Conservation (phyloP, 805 yeast genomes). For the Wickerhamiella australiensis region DNA sequence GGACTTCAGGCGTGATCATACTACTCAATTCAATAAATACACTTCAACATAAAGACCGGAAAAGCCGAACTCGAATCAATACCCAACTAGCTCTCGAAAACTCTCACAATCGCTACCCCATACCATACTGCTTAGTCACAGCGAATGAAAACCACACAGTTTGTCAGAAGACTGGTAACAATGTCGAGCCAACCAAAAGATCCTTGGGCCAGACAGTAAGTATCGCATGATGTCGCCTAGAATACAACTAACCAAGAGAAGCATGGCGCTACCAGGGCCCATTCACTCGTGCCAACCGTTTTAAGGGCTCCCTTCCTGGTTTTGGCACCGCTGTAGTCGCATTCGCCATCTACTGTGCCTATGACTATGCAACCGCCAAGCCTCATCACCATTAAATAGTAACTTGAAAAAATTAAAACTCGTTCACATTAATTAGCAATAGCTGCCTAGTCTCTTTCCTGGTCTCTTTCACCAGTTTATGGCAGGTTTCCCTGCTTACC, state of each 20-base stretch:
- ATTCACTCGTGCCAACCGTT: slow-evolving; percentile 57
- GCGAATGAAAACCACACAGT: slow-evolving; percentile 3
- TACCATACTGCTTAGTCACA: slow-evolving; percentile 4
- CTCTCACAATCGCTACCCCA: too few species aligned
- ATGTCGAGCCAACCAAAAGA: slow-evolving; percentile 10
- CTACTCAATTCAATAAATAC: too few species aligned
- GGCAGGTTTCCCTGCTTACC: neutral
- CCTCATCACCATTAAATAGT: slow-evolving; percentile 15
- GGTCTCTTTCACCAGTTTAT: neutral
- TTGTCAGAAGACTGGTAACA: slow-evolving; percentile 1
- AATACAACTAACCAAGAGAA: slow-evolving; percentile 39
- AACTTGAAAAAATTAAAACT: neutral
- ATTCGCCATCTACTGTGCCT: slow-evolving; percentile 50
- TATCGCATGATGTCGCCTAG: neutral
- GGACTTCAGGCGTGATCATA: too few species aligned
- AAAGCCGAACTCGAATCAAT: too few species aligned
- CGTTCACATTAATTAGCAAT: neutral
- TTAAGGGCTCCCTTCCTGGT: slow-evolving; percentile 67
- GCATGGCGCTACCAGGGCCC: slow-evolving; percentile 87
- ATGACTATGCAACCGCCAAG: slow-evolving; percentile 34
- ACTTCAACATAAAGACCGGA: too few species aligned
- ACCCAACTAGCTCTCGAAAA: too few species aligned
- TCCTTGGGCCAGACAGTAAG: slow-evolving; percentile 38
- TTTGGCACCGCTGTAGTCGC: slow-evolving; percentile 68
- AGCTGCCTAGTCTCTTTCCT: too few species aligned